Base-by-base conservation (phyloP, 495 filamentous ascomycete genomes). In the Talaromyces adpressus region DNA sequence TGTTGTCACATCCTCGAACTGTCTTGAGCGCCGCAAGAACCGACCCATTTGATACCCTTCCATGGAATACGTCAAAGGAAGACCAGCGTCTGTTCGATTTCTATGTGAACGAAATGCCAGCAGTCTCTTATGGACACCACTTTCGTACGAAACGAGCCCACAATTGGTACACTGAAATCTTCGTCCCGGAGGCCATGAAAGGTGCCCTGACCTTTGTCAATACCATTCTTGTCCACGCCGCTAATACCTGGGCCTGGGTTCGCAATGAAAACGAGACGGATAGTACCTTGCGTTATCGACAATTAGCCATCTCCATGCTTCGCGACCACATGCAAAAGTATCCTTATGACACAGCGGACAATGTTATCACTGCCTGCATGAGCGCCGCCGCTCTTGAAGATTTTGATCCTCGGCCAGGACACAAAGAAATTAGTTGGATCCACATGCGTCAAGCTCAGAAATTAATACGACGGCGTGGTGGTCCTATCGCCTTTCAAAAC, bases 331-430 rank as follows among this genome's bases (percentile, higher is more conserved):
- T 72, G 9, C 32, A 52, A 34, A 70, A 68, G 6, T 62, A 72
- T 51, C 75, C 71, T 1, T 20, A 63, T 4, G 72, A 75, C 22
- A 70, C 69, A 32, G 76, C 77, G 16, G 75, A 79, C 47, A 71
- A 70, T 14, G 72, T 71, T 0, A 77, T 79, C 54, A 69, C 74
- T 20, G 72, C 75, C 4, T 75, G 73, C 49, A 62, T 79, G 53
- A 76, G 71, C 49, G 75, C 77, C 3, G 74, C 77, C n/a, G 71
- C 73, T 7, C 68, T 79, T 3, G 77, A 76, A 62, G 73, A 79
- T 25, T 76, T 75, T 51, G 75, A 78, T 62, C 73, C 75, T 1
- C 73, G 74, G 3, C 73, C 70, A 47, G 74, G 70, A 5, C 74
- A 67, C 56, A 76, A 78, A 29, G 66, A 74, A 54, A 72, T 73